Evolutionary conservation across 495 filamentous ascomycete species (phyloP).

Genomic region (Saxophila tyrrhenica): DNA sequence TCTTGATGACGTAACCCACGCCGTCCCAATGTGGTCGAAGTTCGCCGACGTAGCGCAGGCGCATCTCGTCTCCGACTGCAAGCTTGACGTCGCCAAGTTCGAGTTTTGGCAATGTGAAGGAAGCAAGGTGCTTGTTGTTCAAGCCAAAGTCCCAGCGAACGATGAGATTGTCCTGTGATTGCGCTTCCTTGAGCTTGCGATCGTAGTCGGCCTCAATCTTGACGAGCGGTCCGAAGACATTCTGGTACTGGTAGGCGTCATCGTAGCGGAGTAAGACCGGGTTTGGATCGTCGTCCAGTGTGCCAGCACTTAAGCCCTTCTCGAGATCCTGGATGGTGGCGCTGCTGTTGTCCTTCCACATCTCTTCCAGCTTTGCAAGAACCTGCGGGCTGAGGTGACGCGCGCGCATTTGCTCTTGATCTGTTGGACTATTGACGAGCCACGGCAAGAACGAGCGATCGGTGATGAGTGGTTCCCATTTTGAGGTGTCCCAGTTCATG

Average conservation of each 20-base stretch:
- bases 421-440: constrained; percentile 81
- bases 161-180: constrained; percentile 86
- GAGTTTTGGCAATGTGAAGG: constrained; percentile 91
- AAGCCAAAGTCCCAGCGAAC: constrained; percentile 94
- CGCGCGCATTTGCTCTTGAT: constrained; percentile 91
- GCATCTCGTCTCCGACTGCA: constrained; percentile 97
- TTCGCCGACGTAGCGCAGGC: constrained; percentile 90
- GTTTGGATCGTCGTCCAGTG: constrained; percentile 84
- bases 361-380: constrained; percentile 93
- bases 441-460: constrained; percentile 91
- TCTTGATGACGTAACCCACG: constrained; percentile 98
- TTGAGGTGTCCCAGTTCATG: constrained; percentile 99
- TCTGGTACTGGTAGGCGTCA: constrained; percentile 97
- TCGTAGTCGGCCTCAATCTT: constrained; percentile 99
- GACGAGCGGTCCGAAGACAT: constrained; percentile 94
- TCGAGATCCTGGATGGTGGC: constrained; percentile 89
- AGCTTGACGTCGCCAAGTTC: constrained; percentile 97
- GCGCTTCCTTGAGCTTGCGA: constrained; percentile 94
- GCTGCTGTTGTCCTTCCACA: constrained; percentile 93
- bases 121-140: constrained; percentile 95
- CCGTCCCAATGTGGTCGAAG: constrained; percentile 92
- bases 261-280: constrained; percentile 92
- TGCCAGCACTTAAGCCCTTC: constrained; percentile 60
- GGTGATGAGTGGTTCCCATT: constrained; percentile 96
- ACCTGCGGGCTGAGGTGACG: constrained; percentile 88